phyloP scores from a whole-genome alignment of 2,329 filamentous ascomycete genomes.

The Talaromyces sp. region DNA sequence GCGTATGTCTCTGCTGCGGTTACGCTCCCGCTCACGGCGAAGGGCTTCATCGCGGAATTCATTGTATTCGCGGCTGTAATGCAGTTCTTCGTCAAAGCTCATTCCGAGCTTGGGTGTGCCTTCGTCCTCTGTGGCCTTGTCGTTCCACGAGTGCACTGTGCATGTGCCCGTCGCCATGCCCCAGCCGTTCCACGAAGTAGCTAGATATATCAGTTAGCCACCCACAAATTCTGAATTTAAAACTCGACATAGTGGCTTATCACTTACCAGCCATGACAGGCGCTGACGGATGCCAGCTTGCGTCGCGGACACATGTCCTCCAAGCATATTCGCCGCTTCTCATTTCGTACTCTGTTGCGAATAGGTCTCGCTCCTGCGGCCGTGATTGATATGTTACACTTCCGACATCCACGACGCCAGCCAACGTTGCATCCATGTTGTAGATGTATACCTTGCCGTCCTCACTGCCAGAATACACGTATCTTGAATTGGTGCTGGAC shows the following conservation, averaged over 20 bases:
- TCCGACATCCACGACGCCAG: constrained; percentile 70
- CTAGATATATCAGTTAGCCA: constrained; percentile 36
- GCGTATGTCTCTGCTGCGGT: neutral
- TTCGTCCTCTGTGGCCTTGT: constrained; percentile 58
- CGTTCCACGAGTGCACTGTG: constrained; percentile 72
- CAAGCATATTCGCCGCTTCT: constrained; percentile 54
- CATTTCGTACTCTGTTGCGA: constrained; percentile 52
- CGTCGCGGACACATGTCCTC: constrained; percentile 78
- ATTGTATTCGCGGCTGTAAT: constrained; percentile 42
- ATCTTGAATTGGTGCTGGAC: constrained; percentile 76
- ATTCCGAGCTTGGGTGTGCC: constrained; percentile 53
- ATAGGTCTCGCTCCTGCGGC: constrained; percentile 47
- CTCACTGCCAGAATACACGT: constrained; percentile 86
- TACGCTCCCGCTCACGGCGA: neutral
- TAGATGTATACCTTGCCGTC: constrained; percentile 88
- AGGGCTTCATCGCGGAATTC: constrained; percentile 17
- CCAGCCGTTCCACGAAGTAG: constrained; percentile 77
- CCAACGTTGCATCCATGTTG: constrained; percentile 85
- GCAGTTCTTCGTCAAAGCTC: constrained; percentile 56
- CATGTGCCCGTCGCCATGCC: constrained; percentile 68
- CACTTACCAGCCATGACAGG: constrained; percentile 65
- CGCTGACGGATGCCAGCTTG: constrained; percentile 82
- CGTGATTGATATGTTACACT: constrained; percentile 60
- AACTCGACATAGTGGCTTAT: neutral
- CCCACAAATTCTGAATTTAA: constrained; percentile 14